These are phyloP conservation scores for Epithele typhae DNA, from an alignment of 768 basidiomycete genomes.

Conservation along the genomic window DNA sequence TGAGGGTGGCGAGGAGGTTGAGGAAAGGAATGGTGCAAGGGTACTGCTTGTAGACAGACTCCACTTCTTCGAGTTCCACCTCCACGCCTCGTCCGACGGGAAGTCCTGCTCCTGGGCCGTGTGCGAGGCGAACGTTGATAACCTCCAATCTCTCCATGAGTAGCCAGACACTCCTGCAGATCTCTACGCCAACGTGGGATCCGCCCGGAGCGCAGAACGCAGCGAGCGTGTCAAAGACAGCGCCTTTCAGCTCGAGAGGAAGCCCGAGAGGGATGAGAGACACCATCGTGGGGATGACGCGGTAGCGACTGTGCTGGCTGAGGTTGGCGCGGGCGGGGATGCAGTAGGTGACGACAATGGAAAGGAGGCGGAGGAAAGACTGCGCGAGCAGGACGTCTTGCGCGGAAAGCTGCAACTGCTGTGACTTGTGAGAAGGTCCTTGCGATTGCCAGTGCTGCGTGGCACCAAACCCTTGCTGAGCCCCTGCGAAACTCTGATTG, in stretches of 20 bases:
- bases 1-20: constrained; percentile 71
- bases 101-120: constrained; percentile 40
- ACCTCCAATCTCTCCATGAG: constrained; percentile 83
- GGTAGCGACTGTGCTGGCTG: constrained; percentile 70
- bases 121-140: constrained; percentile 60
- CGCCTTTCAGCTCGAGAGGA: constrained; percentile 89
- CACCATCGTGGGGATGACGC: constrained; percentile 76
- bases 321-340: constrained; percentile 76
- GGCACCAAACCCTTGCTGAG: constrained; percentile 17
- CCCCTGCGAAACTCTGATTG: constrained; percentile 22
- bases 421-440: constrained; percentile 35
- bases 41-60: constrained; percentile 72
- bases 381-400: constrained; percentile 78
- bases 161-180: constrained; percentile 79
- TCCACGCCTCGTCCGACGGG: constrained; percentile 74
- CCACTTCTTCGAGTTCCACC: constrained; percentile 84
- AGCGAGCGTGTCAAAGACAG: constrained; percentile 73
- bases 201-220: constrained; percentile 84
- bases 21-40: constrained; percentile 90
- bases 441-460: constrained; percentile 27
- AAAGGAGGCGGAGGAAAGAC: constrained; percentile 75
- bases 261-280: constrained; percentile 73
- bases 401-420: constrained; percentile 45
- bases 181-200: constrained; percentile 65
- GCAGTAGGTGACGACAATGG: constrained; percentile 71